Evolutionary conservation across 177 flowering plant genomes (phyloP).

Genomic region (Telopea speciosissima): DNA sequence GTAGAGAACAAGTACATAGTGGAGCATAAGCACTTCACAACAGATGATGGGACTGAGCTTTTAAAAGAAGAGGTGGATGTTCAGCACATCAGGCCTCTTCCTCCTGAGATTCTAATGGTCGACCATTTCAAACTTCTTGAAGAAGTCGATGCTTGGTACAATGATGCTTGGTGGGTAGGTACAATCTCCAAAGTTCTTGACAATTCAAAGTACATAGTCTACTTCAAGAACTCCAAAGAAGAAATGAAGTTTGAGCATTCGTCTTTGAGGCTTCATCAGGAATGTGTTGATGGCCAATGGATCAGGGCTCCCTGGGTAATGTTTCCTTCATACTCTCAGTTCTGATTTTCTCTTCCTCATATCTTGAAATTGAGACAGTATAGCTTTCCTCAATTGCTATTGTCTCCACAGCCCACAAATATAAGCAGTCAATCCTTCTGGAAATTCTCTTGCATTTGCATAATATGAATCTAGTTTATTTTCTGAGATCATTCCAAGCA

Average conservation of each 20-base stretch:
- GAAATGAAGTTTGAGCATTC: conserved; percentile 43
- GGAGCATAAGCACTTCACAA: conserved; percentile 47
- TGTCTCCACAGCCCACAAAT: neutral
- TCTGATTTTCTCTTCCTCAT: neutral
- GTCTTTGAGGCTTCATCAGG: conserved; percentile 68
- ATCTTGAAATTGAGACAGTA: neutral
- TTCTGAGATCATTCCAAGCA: too few relatives aligned
- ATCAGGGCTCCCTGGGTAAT: conserved; percentile 47
- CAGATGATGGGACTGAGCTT: conserved; percentile 38
- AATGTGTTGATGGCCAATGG: conserved; percentile 80
- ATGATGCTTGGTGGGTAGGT: conserved; percentile 95
- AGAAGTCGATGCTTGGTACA: conserved; percentile 70
- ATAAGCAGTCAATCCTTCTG: neutral
- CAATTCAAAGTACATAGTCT: conserved; percentile 43
- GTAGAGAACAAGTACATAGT: conserved; percentile 39
- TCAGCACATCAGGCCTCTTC: conserved; percentile 53
- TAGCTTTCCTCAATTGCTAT: neutral
- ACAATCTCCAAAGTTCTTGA: conserved; percentile 47
- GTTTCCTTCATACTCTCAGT: conserved; percentile 2
- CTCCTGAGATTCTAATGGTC: conserved; percentile 34
- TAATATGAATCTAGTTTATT: too few relatives aligned
- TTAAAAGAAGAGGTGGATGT: conserved; percentile 50
- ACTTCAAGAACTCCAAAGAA: conserved; percentile 50
- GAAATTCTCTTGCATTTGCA: neutral
- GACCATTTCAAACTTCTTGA: conserved; percentile 35